phyloP scores from a whole-genome alignment of 352 stramenopile species.

The Phytophthora constricta region DNA sequence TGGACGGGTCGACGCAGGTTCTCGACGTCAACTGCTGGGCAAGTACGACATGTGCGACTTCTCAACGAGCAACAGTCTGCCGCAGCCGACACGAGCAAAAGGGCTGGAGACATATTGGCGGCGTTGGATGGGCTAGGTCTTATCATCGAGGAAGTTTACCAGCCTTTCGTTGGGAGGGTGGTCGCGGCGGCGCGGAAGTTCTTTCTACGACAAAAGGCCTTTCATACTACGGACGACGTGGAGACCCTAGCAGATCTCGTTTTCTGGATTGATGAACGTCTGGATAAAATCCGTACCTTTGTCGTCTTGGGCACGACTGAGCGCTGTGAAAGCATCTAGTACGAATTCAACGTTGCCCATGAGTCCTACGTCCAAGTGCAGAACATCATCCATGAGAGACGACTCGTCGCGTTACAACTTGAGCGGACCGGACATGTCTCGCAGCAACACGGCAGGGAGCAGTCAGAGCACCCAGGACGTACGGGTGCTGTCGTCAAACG shows the following conservation, averaged over 20 bases:
- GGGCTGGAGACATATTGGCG: not conserved
- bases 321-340: not conserved
- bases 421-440: too few species aligned
- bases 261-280: not conserved
- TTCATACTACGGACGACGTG: not conserved
- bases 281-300: conserved; percentile 1
- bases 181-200: conserved; percentile 1
- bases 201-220: not conserved
- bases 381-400: not conserved
- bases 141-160: not conserved
- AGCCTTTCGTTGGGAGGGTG: not conserved
- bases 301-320: not conserved
- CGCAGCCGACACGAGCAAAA: not conserved
- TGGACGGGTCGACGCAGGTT: not conserved
- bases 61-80: conserved; percentile 4
- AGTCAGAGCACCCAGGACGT: not conserved
- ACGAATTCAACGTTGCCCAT: not conserved
- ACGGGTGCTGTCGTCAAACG: not conserved
- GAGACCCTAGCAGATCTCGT: not conserved
- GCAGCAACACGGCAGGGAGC: not conserved
- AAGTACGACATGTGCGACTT: conserved; percentile 12
- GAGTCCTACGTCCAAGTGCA: conserved; percentile 1
- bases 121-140: not conserved
- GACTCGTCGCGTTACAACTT: not conserved
- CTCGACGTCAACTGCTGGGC: not conserved